These are phyloP conservation scores for Haberlea rhodopensis DNA, from an alignment of 257 asterid genomes.

Conservation along the genomic window DNA sequence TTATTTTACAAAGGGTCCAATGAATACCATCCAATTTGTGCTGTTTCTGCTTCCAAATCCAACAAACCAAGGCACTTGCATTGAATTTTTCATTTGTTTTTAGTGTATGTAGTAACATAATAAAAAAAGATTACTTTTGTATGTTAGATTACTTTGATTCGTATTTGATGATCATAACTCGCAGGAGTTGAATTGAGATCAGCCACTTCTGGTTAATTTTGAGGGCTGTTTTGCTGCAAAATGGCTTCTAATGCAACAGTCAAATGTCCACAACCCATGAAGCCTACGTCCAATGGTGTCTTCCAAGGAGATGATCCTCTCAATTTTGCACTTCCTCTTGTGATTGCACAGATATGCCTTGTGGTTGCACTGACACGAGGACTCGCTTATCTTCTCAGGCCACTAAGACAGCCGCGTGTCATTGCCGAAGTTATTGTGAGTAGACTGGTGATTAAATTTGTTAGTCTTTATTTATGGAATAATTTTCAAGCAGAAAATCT, in stretches of 20 bases:
- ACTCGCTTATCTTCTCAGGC: conserved; percentile 59
- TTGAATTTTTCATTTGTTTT: too few species aligned
- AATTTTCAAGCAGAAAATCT: too few species aligned
- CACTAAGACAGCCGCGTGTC: conserved; percentile 77
- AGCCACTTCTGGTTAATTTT: conserved; percentile 7
- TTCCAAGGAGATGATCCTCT: conserved; percentile 82
- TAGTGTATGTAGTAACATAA: too few species aligned
- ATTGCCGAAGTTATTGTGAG: conserved; percentile 78
- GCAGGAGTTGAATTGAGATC: conserved; percentile 26
- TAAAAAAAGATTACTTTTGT: too few species aligned
- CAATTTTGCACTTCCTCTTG: conserved; percentile 65
- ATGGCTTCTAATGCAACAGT: conserved; percentile 46
- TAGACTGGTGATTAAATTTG: conserved; percentile 5
- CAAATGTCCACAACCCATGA: conserved; percentile 57
- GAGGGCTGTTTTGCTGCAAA: conserved; percentile 7
- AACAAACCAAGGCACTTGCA: too few species aligned
- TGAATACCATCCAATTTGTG: too few species aligned
- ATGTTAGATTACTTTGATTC: not conserved
- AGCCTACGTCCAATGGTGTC: conserved; percentile 68
- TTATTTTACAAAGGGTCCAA: too few species aligned
- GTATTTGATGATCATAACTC: not conserved
- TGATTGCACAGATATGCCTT: conserved; percentile 61
- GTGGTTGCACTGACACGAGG: conserved; percentile 58
- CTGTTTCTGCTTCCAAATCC: too few species aligned
- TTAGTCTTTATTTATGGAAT: too few species aligned